A percentile compares a stretch with the other conserved stretches of the same genome.
Conservation (phyloP, 352 stramenopile species). For the Phytopythium litorale region DNA sequence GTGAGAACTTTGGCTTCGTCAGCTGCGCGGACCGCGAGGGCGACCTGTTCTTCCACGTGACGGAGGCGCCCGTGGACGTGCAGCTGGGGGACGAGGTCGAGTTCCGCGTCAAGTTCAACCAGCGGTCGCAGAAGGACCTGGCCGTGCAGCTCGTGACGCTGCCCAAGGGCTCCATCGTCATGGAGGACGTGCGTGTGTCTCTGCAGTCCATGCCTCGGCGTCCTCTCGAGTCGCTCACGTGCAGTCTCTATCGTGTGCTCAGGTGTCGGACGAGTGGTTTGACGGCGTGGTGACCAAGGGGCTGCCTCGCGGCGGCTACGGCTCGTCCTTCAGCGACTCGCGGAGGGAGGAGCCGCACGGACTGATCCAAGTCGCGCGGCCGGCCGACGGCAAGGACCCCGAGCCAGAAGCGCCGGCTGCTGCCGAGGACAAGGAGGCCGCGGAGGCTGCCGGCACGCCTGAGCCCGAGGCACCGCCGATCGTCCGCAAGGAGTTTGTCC, state of each 20-base stretch:
- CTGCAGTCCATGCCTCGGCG: too few species aligned
- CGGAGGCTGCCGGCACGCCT: conserved; percentile 7
- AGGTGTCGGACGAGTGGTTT: conserved; percentile 46
- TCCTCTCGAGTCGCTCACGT: neutral
- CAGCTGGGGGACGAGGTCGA: conserved; percentile 71
- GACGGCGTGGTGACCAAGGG: conserved; percentile 68
- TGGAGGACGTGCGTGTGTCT: conserved; percentile 47
- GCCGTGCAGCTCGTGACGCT: conserved; percentile 58
- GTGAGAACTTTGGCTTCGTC: conserved; percentile 56
- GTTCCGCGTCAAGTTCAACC: conserved; percentile 71
- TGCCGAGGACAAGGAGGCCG: conserved; percentile 8
- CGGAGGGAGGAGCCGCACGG: conserved; percentile 37
- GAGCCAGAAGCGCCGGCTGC: neutral
- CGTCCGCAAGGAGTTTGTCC: conserved; percentile 30
- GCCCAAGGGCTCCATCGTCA: conserved; percentile 70
- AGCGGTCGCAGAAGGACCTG: conserved; percentile 70
- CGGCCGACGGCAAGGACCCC: conserved; percentile 7
- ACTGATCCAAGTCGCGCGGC: conserved; percentile 35
- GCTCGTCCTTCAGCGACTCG: conserved; percentile 29
- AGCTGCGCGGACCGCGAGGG: conserved; percentile 61
- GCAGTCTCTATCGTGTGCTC: neutral
- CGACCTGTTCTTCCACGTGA: conserved; percentile 83
- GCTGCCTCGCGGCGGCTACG: conserved; percentile 30
- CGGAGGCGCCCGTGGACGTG: conserved; percentile 62
- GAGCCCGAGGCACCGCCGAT: conserved; percentile 18